phyloP scores from a whole-genome alignment of 75 land plant genomes.

The Pseudotsuga menziesii region DNA sequence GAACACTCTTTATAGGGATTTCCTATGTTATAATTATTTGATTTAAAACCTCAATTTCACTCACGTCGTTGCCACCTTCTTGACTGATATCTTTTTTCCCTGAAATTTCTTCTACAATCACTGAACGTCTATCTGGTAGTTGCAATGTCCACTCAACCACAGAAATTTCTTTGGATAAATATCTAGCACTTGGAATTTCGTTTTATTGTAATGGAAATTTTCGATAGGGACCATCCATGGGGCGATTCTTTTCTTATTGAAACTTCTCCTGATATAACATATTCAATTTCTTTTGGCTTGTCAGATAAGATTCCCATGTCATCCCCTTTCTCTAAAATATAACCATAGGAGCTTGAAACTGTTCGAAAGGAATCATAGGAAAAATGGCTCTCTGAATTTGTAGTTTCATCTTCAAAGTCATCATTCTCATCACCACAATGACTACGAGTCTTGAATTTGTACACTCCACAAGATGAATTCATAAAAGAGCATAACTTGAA shows the following conservation, averaged over 20 bases:
- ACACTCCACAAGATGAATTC: no score
- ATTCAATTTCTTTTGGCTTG: no score
- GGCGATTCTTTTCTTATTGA: conserved; percentile 10
- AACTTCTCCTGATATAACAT: no score
- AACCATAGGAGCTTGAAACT: conserved; percentile 5
- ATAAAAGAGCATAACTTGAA: no score
- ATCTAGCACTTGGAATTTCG: conserved; percentile 8
- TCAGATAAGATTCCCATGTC: no score
- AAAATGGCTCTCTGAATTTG: no score
- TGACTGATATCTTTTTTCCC: background rate
- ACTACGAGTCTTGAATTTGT: no score
- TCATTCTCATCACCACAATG: no score
- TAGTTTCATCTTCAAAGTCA: no score
- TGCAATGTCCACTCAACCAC: no score
- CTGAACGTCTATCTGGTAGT: conserved; percentile 27
- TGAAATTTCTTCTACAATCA: background rate
- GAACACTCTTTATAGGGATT: background rate
- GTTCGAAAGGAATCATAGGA: conserved; percentile 11
- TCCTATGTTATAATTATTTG: background rate
- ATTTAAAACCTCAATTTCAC: no score
- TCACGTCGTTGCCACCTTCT: background rate
- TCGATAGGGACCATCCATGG: conserved; percentile 53
- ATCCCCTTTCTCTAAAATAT: no score
- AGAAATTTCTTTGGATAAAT: conserved; percentile 35
- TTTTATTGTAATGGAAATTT: conserved; percentile 11